Evolutionary conservation across 2,329 filamentous ascomycete genomes (phyloP).

Genomic region (Rutstroemia sp.): DNA sequence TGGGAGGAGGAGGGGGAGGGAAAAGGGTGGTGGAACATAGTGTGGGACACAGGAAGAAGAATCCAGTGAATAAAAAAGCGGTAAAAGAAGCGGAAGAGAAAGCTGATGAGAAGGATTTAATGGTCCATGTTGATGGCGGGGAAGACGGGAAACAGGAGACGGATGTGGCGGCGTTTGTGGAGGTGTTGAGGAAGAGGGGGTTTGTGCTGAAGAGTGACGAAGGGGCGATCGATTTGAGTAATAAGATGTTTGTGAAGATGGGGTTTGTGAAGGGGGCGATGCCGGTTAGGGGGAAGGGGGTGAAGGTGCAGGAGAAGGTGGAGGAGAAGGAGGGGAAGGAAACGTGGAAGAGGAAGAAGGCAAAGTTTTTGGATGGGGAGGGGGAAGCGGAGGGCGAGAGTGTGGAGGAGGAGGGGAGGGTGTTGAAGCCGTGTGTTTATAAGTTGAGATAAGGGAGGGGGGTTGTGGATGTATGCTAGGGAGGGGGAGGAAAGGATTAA

Average conservation of each 20-base stretch:
- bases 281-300: constrained; percentile 70
- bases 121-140: constrained; percentile 63
- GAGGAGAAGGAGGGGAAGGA: constrained; percentile 50
- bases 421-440: constrained; percentile 93
- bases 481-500: too few species aligned
- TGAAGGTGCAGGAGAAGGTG: constrained; percentile 34
- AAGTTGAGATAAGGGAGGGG: constrained; percentile 55
- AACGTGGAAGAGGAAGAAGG: constrained; percentile 69
- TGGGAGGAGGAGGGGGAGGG: constrained; percentile 36
- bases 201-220: constrained; percentile 71
- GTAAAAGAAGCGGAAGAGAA: constrained; percentile 35
- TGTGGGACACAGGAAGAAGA: constrained; percentile 57
- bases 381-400: constrained; percentile 47
- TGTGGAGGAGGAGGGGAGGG: constrained; percentile 53
- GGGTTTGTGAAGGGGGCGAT: constrained; percentile 79
- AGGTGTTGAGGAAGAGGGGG: constrained; percentile 71
- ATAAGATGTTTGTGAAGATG: constrained; percentile 99
- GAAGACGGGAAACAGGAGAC: constrained; percentile 63
- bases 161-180: constrained; percentile 80
- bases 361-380: constrained; percentile 51
- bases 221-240: constrained; percentile 66
- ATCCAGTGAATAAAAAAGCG: constrained; percentile 37
- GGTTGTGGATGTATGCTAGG: too few species aligned
- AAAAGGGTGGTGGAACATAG: constrained; percentile 56
- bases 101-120: constrained; percentile 48